These are phyloP conservation scores for Collybia sordida DNA, from an alignment of 768 basidiomycete species.

Conservation along the genomic window DNA sequence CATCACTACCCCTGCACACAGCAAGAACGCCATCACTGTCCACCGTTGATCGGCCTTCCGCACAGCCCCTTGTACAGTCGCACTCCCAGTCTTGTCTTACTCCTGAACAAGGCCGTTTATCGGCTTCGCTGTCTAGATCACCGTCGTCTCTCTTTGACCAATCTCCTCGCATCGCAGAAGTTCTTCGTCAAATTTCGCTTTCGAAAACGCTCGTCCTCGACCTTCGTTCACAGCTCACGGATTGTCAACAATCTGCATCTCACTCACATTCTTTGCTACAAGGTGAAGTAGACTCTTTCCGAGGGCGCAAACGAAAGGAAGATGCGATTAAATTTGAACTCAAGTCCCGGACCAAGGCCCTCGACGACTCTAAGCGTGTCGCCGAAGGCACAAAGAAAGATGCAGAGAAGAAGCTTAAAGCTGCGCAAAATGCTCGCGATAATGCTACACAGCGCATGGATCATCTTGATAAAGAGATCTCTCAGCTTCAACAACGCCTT, in stretches of 20 bases:
- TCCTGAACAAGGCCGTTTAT: conserved; percentile 26
- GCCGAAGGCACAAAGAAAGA: conserved; percentile 82
- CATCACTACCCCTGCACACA: conserved; percentile 73
- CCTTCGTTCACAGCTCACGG: conserved; percentile 65
- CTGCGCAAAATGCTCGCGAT: conserved; percentile 63
- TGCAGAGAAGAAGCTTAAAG: conserved; percentile 83
- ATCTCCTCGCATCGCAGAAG: conserved; percentile 69
- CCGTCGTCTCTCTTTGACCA: conserved; percentile 56
- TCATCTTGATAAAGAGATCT: conserved; percentile 61
- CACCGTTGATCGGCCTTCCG: conserved; percentile 27
- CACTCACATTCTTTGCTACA: conserved; percentile 69
- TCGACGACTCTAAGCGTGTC: conserved; percentile 84
- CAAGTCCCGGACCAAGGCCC: conserved; percentile 76
- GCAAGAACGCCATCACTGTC: conserved; percentile 39
- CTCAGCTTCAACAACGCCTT: conserved; percentile 51
- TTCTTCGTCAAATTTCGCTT: conserved; percentile 69
- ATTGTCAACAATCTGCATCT: conserved; percentile 54
- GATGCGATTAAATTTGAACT: conserved; percentile 76
- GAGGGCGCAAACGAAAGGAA: conserved; percentile 78
- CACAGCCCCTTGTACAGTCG: conserved; percentile 21
- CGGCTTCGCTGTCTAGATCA: conserved; percentile 33
- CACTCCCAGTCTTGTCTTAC: conserved; percentile 26
- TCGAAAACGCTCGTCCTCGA: conserved; percentile 65
- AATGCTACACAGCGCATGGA: conserved; percentile 58
- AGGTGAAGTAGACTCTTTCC: conserved; percentile 67